phyloP scores from a whole-genome alignment of 768 basidiomycete genomes.

The Hebeloma cylindrosporum region DNA sequence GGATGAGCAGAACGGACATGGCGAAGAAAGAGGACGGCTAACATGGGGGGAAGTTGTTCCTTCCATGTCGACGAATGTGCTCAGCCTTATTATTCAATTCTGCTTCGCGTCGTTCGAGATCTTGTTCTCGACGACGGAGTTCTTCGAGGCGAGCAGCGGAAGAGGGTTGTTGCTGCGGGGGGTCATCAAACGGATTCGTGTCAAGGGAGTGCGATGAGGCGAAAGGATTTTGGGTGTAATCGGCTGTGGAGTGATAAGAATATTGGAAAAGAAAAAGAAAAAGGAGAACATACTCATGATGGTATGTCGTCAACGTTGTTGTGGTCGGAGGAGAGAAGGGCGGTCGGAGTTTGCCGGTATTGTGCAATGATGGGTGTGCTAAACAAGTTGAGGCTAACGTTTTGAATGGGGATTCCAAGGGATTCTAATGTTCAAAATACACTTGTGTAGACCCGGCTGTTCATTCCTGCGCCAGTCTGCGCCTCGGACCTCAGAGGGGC shows the following conservation, averaged over 20 bases:
- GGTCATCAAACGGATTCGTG: constrained; percentile 90
- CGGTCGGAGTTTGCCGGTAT: constrained; percentile 23
- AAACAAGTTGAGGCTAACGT: background rate
- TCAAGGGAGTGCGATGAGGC: constrained; percentile 84
- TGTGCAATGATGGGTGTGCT: constrained; percentile 11
- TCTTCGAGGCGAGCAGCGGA: constrained; percentile 53
- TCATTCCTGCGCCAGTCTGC: background rate
- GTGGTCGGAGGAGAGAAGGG: constrained; percentile 11
- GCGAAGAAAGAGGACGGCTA: constrained; percentile 30
- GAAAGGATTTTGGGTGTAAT: constrained; percentile 72
- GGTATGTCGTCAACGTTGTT: constrained; percentile 14
- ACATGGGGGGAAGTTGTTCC: constrained; percentile 96
- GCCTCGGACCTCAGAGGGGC: constrained; percentile 14
- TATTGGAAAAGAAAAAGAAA: constrained; percentile 1
- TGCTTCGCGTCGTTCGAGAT: constrained; percentile 76
- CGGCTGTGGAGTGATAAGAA: constrained; percentile 25
- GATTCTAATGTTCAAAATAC: no score
- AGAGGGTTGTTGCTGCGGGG: constrained; percentile 40
- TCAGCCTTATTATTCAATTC: constrained; percentile 72
- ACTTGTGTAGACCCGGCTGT: no score
- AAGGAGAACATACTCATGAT: constrained; percentile 35
- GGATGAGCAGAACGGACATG: background rate
- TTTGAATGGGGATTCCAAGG: no score
- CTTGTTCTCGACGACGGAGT: constrained; percentile 74
- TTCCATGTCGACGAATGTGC: constrained; percentile 69